A percentile compares a stretch with the other conserved stretches of the same genome.
Conservation (phyloP, 345 rosid genomes). For the Linum lewisii region DNA sequence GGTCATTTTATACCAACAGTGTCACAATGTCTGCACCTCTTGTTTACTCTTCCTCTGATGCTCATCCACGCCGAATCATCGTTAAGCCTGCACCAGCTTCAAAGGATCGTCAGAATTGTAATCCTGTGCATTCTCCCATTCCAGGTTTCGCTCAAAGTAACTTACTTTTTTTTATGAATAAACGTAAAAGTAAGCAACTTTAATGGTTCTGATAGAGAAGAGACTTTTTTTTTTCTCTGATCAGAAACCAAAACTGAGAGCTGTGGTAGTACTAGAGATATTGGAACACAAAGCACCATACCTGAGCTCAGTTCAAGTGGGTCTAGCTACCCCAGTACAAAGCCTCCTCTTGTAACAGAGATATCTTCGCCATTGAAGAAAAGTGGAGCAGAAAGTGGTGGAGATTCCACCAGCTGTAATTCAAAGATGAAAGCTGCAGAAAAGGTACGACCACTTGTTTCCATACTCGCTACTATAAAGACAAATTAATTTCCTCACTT, state of each 20-base stretch:
- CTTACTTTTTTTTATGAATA: no score
- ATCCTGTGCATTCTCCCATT: constrained; percentile 21
- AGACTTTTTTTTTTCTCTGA: not conserved
- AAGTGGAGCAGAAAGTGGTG: constrained; percentile 32
- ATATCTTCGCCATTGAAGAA: constrained; percentile 22
- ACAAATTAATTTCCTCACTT: no score
- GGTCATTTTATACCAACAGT: constrained; percentile 53
- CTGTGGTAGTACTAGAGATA: constrained; percentile 43
- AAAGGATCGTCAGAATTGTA: constrained; percentile 10
- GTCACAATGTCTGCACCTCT: constrained; percentile 82
- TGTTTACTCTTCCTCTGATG: constrained; percentile 24
- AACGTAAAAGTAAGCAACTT: not conserved
- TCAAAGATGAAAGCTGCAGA: constrained; percentile 30
- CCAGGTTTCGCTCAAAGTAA: constrained; percentile 24
- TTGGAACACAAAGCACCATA: constrained; percentile 77
- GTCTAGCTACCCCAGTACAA: constrained; percentile 54
- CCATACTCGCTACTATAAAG: no score
- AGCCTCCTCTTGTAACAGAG: constrained; percentile 55
- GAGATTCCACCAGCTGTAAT: constrained; percentile 37
- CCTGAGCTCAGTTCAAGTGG: constrained; percentile 44
- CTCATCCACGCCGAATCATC: constrained; percentile 22
- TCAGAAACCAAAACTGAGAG: constrained; percentile 45
- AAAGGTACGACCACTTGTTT: constrained; percentile 26
- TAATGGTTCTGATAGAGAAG: not conserved
- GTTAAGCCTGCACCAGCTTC: constrained; percentile 22